phyloP scores from a whole-genome alignment of 2,329 filamentous ascomycete species.

The Parascedosporium putredinis region DNA sequence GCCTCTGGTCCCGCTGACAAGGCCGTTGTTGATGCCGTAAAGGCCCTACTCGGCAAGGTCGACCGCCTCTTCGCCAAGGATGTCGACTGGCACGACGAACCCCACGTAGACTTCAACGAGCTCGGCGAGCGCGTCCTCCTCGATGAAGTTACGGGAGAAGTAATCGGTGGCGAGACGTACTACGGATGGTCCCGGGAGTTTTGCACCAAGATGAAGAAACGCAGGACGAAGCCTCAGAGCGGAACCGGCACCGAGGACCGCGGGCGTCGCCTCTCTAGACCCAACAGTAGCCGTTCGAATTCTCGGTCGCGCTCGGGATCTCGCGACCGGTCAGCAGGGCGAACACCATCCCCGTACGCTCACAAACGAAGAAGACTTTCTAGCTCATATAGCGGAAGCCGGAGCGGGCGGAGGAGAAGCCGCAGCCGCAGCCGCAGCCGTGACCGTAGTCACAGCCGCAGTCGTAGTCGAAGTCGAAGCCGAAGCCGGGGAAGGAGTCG shows the following conservation, averaged over 20 bases:
- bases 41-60: slow-evolving; percentile 57
- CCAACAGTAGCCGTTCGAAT: slow-evolving; percentile 18
- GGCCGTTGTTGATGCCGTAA: slow-evolving; percentile 56
- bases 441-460: slow-evolving; percentile 11
- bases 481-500: slow-evolving; percentile 10
- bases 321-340: slow-evolving; percentile 17
- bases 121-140: slow-evolving; percentile 59
- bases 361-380: slow-evolving; percentile 15
- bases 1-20: slow-evolving; percentile 57
- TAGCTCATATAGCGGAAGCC: slow-evolving; percentile 22
- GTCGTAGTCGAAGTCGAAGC: slow-evolving; percentile 14
- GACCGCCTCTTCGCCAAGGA: slow-evolving; percentile 55
- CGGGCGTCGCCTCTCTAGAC: slow-evolving; percentile 24
- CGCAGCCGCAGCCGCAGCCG: slow-evolving; percentile 13
- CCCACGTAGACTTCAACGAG: slow-evolving; percentile 56
- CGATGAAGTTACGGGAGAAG: slow-evolving; percentile 56
- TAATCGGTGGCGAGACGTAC: slow-evolving; percentile 61
- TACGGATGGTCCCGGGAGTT: slow-evolving; percentile 81
- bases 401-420: slow-evolving; percentile 15
- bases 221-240: slow-evolving; percentile 24
- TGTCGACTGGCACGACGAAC: slow-evolving; percentile 33
- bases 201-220: slow-evolving; percentile 68
- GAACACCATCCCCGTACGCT: slow-evolving; percentile 18
- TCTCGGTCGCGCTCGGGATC: slow-evolving; percentile 15
- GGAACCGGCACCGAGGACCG: slow-evolving; percentile 17